Percentiles rank a stretch among this genome's conserved stretches.
These are phyloP conservation scores for Chrysoporthe cubensis DNA, from an alignment of 2,329 filamentous ascomycete species.

Conservation along the genomic window DNA sequence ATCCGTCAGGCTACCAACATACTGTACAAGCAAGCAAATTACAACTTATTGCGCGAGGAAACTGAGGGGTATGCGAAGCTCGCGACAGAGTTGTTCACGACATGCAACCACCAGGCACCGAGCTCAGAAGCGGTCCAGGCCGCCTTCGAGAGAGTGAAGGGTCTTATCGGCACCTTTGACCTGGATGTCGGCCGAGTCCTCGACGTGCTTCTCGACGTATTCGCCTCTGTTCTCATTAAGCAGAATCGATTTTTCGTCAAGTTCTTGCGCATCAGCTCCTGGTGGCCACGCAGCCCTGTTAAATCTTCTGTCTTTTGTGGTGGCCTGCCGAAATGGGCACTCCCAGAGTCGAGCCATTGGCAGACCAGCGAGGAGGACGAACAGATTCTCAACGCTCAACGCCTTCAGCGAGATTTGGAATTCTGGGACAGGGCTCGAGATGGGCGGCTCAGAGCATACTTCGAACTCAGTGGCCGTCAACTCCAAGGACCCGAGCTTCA, in stretches of 20 bases:
- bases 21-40: slow-evolving; percentile 94
- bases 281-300: slow-evolving; percentile 81
- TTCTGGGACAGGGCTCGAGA: slow-evolving; percentile 86
- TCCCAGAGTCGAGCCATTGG: slow-evolving; percentile 70
- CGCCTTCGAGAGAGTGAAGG: slow-evolving; percentile 90
- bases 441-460: slow-evolving; percentile 81
- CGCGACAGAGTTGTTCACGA: slow-evolving; percentile 92
- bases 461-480: slow-evolving; percentile 78
- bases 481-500: slow-evolving; percentile 63
- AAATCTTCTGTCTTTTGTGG: slow-evolving; percentile 53
- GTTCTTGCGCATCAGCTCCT: slow-evolving; percentile 86
- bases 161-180: slow-evolving; percentile 94
- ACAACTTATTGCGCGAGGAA: slow-evolving; percentile 93
- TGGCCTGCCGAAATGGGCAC: slow-evolving; percentile 83
- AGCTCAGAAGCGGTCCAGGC: slow-evolving; percentile 77
- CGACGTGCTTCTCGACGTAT: slow-evolving; percentile 93
- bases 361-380: slow-evolving; percentile 71
- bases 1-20: slow-evolving; percentile 92
- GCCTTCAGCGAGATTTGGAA: slow-evolving; percentile 67
- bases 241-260: slow-evolving; percentile 95
- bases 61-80: slow-evolving; percentile 97
- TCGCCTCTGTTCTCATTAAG: slow-evolving; percentile 90
- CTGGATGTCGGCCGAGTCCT: slow-evolving; percentile 93
- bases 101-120: slow-evolving; percentile 74
- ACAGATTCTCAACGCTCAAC: slow-evolving; percentile 56